Evolutionary conservation across 2,329 filamentous ascomycete genomes (phyloP).

Genomic region (Microcyclospora tardicrescens): DNA sequence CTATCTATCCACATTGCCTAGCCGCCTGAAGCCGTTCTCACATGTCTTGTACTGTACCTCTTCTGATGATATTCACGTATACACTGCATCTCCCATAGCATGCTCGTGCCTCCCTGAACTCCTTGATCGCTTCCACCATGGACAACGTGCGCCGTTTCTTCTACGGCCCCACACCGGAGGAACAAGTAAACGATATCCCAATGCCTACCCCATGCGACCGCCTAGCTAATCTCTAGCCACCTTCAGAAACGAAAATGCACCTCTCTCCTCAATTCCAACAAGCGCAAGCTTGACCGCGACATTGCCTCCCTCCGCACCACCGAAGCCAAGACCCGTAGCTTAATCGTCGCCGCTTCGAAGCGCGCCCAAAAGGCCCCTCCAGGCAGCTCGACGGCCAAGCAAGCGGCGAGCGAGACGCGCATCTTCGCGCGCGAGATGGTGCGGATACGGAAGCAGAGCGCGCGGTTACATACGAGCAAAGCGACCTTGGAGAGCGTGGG

Average conservation of each 20-base stretch:
- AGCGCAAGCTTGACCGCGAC: conserved; percentile 89
- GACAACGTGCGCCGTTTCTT: conserved; percentile 77
- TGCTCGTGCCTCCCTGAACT: neutral
- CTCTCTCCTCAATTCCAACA: conserved; percentile 72
- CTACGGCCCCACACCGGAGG: conserved; percentile 82
- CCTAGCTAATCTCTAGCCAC: neutral
- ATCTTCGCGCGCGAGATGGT: conserved; percentile 82
- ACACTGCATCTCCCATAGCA: too few species aligned
- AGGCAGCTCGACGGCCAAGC: conserved; percentile 48
- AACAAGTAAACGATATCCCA: conserved; percentile 50
- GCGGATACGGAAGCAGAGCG: conserved; percentile 60
- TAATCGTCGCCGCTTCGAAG: conserved; percentile 71
- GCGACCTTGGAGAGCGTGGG: conserved; percentile 85
- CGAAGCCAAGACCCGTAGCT: conserved; percentile 71
- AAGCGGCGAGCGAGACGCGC: conserved; percentile 71
- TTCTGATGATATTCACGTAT: too few species aligned
- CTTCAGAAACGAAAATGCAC: conserved; percentile 88
- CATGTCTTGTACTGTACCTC: too few species aligned
- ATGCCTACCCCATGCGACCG: neutral
- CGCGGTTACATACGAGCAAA: conserved; percentile 69
- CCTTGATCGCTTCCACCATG: conserved; percentile 41
- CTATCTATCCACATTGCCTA: too few species aligned
- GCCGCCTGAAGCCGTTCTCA: too few species aligned
- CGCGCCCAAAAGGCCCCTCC: conserved; percentile 65
- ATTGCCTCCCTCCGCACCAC: conserved; percentile 65